Evolutionary conservation across 2,329 filamentous ascomycete species (phyloP), one percentile per base, ranked within the genome.

Genomic region (Phialophora expanda): DNA sequence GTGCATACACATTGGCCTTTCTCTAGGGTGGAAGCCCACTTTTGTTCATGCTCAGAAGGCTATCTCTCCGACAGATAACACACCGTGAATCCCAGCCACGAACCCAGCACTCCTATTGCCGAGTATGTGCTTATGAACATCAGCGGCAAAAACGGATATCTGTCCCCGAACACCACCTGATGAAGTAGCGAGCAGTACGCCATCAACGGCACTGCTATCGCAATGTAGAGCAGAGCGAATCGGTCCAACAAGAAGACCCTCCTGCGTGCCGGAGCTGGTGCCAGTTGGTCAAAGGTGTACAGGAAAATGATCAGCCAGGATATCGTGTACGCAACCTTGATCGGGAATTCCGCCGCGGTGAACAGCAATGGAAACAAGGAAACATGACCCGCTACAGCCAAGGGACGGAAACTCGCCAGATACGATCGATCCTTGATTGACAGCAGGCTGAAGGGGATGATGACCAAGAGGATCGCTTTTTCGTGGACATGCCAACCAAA

Each of bases 401-500:
- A 82, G 1, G 95, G 95, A 26, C 92, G 86, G 80, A 98, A 99
- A 1, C 94, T 94, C 65, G 92, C 90, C 34, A 98, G 88, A 75
- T 97, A 93, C 28, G 95, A 89, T 59, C 95, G 87, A 76, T 98
- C 93, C 76, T 90, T 90, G 59, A 98, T 86, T 0, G 94, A 93
- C 66, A 98, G 89, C 67, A 99, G 85, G 72, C 91, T 96, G 82
- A 98, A 98, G 0, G 95, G 95, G 56, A 98, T 91, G 71, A 99
- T 93, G 75, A 98, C 90, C 22, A 98, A 86, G 24, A 99, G 85
- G 64, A 99, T 91, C 1, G 95, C 95, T 79, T 99, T 99, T 76
- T 99, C 95, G 74, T 99, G 95, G 8, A 99, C 95, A 75, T 99
- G 95, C 93, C 94, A 99, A 64, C 95, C 94, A 73, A 98, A 98